Conservation (phyloP, 2,329 filamentous ascomycete species). For the Akanthomyces muscarius region DNA sequence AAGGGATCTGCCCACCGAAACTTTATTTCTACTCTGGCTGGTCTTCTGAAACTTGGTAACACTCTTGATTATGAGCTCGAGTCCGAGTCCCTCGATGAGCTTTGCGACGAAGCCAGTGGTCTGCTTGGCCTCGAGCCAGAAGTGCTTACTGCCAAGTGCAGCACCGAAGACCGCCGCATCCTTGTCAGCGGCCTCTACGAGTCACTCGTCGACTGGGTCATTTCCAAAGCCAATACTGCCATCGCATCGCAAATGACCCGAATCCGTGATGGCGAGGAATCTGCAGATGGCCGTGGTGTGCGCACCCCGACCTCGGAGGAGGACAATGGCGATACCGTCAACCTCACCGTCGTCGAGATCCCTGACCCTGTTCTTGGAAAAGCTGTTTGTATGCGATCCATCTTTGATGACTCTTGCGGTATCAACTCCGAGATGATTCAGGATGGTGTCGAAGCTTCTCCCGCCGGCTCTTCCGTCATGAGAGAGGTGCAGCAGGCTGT, state of each 20-base stretch:
- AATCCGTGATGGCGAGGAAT: conserved; percentile 63
- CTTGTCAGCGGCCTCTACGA: conserved; percentile 88
- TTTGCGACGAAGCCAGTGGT: conserved; percentile 85
- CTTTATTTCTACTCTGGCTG: conserved; percentile 80
- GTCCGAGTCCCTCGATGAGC: conserved; percentile 75
- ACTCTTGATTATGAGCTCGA: conserved; percentile 82
- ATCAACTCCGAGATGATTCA: conserved; percentile 98
- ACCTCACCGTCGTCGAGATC: conserved; percentile 82
- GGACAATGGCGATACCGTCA: conserved; percentile 77
- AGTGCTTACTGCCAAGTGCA: conserved; percentile 71
- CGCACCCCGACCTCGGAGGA: conserved; percentile 65
- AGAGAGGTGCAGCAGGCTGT: conserved; percentile 85
- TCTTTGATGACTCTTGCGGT: conserved; percentile 88
- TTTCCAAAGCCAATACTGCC: conserved; percentile 79
- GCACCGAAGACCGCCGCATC: conserved; percentile 77
- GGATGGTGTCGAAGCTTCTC: conserved; percentile 75
- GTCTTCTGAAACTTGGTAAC: conserved; percentile 86
- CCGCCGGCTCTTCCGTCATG: conserved; percentile 75
- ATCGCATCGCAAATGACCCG: conserved; percentile 72
- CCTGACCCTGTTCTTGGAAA: conserved; percentile 77
- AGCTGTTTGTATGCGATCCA: conserved; percentile 79
- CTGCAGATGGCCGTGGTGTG: conserved; percentile 58
- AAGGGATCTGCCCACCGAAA: conserved; percentile 79
- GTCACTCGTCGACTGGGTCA: conserved; percentile 90
- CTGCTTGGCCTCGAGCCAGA: conserved; percentile 85